Evolutionary conservation across 495 filamentous ascomycete species (phyloP).

Genomic region (Astrothelium macrocarpum): DNA sequence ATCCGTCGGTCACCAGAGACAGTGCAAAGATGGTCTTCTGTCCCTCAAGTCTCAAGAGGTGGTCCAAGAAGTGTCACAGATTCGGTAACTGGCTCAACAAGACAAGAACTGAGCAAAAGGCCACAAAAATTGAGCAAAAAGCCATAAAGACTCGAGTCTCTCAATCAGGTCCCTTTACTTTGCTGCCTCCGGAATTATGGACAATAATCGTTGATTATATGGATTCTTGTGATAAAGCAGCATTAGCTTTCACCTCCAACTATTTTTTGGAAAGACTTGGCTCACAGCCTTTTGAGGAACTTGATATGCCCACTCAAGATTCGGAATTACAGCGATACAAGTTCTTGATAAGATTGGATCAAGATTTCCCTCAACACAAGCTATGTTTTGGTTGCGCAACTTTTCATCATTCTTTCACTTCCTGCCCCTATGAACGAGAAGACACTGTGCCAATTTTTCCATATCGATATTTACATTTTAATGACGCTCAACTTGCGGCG

Average conservation of each 20-base stretch:
- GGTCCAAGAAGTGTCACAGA: background rate
- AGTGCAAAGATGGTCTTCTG: background rate
- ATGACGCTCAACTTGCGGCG: background rate
- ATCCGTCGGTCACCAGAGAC: background rate
- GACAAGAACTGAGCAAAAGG: too few relatives aligned
- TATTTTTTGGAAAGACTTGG: background rate
- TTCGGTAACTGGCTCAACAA: background rate
- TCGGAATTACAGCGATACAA: background rate
- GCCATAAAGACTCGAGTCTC: background rate
- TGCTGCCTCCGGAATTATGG: background rate
- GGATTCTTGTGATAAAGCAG: background rate
- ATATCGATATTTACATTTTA: background rate
- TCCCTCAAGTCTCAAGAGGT: background rate
- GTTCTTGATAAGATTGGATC: background rate
- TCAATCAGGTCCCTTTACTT: background rate
- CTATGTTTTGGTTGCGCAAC: background rate
- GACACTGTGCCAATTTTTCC: background rate
- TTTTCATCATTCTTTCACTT: background rate
- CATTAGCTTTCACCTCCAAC: background rate
- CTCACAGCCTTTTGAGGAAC: background rate
- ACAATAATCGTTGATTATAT: background rate
- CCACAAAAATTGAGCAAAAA: too few relatives aligned
- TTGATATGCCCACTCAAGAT: background rate
- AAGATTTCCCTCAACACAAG: background rate
- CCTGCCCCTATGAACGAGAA: background rate